Percentiles rank a stretch among this genome's conserved stretches.
Conservation (phyloP, 768 basidiomycete genomes). For the Tubosaeta brunneosetosa region DNA sequence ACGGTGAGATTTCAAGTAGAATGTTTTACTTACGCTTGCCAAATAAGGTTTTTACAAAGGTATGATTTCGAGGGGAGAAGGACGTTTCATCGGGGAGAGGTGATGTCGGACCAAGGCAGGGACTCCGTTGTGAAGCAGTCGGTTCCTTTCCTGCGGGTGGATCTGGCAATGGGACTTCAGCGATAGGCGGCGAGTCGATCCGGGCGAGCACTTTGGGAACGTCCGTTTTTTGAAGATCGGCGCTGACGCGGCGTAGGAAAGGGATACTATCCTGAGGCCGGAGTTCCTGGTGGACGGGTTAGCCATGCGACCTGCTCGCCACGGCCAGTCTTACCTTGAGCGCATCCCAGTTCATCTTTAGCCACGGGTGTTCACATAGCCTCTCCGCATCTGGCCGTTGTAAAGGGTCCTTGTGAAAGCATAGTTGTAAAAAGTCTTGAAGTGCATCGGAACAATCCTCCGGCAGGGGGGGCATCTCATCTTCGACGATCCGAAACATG, state of each 20-base stretch:
- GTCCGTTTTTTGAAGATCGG: constrained; percentile 75
- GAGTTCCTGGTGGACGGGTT: constrained; percentile 49
- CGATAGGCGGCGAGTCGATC: constrained; percentile 27
- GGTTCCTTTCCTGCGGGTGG: constrained; percentile 39
- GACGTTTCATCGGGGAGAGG: constrained; percentile 30
- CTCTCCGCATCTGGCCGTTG: constrained; percentile 79
- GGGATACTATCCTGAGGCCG: constrained; percentile 94
- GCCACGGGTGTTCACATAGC: constrained; percentile 90
- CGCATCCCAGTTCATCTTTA: constrained; percentile 74
- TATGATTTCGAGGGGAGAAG: constrained; percentile 66
- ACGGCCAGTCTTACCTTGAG: constrained; percentile 53
- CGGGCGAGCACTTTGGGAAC: constrained; percentile 48
- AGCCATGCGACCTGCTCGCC: not conserved
- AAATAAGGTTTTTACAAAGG: constrained; percentile 90
- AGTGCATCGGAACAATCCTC: constrained; percentile 72
- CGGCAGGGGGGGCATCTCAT: constrained; percentile 83
- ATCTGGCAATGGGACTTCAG: constrained; percentile 42
- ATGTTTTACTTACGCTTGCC: constrained; percentile 66
- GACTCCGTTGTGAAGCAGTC: constrained; percentile 34
- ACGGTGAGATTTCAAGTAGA: not conserved
- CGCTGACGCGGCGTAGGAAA: constrained; percentile 87
- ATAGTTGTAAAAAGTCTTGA: constrained; percentile 74
- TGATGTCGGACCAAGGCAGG: constrained; percentile 34
- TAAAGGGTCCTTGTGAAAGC: constrained; percentile 85
- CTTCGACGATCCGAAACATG: constrained; percentile 97